These are phyloP conservation scores for Echeveria elegans DNA, from an alignment of 164 flowering plant species.

Conservation along the genomic window DNA sequence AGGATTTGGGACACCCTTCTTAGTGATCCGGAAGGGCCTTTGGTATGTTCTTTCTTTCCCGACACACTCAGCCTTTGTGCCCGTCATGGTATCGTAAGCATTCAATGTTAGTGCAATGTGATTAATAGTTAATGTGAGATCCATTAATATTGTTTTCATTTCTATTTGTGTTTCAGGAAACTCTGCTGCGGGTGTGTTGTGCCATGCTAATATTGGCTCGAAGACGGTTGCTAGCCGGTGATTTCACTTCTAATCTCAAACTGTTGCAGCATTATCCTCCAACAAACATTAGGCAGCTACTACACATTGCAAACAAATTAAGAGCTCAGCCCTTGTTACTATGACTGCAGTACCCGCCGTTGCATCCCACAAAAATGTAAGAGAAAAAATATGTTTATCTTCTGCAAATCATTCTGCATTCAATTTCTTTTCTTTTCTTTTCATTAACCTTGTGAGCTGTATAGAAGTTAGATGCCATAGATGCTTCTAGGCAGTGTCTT, in stretches of 20 bases:
- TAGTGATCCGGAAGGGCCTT: slow-evolving; percentile 97
- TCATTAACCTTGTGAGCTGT: not conserved
- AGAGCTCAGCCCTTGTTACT: slow-evolving; percentile 29
- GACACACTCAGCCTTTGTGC: not conserved
- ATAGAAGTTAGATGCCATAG: not conserved
- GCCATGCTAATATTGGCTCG: slow-evolving; percentile 88
- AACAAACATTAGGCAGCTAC: slow-evolving; percentile 81
- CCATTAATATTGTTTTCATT: not conserved
- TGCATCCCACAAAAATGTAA: not conserved
- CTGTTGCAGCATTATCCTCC: slow-evolving; percentile 82
- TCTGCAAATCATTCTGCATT: not conserved
- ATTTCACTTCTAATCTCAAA: slow-evolving; percentile 91
- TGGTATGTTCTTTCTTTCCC: slow-evolving; percentile 30
- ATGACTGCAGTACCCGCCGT: not conserved
- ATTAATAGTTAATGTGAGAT: not conserved
- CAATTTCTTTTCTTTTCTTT: no score
- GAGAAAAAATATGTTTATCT: not conserved
- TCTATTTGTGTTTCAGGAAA: slow-evolving; percentile 43
- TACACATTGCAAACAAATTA: slow-evolving; percentile 87
- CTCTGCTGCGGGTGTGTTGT: slow-evolving; percentile 79
- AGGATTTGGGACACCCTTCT: slow-evolving; percentile 93
- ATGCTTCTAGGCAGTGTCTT: slow-evolving; percentile 2
- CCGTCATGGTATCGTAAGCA: not conserved
- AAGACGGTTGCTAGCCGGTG: slow-evolving; percentile 91
- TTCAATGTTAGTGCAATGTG: not conserved